Evolutionary conservation across 176 grass and related monocot genomes (phyloP).

Genomic region (Lolium multiflorum): DNA sequence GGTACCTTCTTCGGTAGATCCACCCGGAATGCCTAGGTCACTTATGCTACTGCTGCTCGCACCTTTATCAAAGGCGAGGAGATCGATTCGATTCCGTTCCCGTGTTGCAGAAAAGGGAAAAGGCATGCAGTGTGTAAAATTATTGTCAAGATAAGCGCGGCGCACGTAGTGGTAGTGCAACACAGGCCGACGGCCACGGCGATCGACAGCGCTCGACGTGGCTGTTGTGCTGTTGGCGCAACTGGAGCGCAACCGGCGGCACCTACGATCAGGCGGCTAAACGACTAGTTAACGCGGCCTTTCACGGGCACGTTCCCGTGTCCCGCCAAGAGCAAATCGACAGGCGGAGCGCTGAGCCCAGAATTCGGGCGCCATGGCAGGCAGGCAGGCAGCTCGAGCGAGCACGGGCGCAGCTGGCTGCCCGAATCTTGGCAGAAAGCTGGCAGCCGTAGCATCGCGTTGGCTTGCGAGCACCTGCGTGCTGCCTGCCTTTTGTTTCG

Average conservation of each 20-base stretch:
- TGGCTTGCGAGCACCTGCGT: neutral
- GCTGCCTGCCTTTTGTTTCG: neutral
- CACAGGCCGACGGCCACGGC: neutral
- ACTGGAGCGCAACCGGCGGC: neutral
- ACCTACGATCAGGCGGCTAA: neutral
- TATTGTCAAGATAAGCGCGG: neutral
- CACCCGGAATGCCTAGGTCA: too few relatives aligned
- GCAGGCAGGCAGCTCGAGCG: neutral
- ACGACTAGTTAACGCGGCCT: neutral
- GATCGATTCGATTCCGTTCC: neutral
- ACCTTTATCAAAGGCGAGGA: neutral
- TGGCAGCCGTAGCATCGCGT: neutral
- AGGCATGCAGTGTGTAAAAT: neutral
- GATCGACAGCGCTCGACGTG: too few relatives aligned
- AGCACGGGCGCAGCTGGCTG: neutral
- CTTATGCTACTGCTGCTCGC: neutral
- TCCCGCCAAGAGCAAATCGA: neutral
- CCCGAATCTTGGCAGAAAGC: constrained; percentile 4
- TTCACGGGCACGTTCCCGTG: constrained; percentile 18
- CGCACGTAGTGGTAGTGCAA: neutral
- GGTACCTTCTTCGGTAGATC: too few relatives aligned
- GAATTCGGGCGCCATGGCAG: neutral
- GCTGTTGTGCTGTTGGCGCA: neutral
- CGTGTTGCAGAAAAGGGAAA: neutral
- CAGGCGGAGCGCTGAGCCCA: too few relatives aligned